Evolutionary conservation across 257 asterid genomes (phyloP).

Genomic region (Scutellaria barbata): DNA sequence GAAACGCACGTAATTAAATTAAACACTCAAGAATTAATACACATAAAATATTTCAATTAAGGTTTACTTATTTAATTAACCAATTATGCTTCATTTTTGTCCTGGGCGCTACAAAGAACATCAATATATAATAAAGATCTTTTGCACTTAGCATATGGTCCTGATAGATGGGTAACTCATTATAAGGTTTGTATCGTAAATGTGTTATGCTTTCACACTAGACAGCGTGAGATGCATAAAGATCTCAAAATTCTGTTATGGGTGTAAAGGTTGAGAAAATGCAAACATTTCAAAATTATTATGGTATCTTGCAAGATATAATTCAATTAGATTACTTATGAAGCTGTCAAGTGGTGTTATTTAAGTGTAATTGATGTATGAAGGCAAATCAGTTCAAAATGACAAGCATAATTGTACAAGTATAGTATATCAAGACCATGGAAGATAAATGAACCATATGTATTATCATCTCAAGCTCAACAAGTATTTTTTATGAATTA

Average conservation of each 20-base stretch:
- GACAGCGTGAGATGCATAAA: conserved; percentile 13
- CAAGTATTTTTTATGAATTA: too few relatives aligned
- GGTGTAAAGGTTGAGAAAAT: neutral
- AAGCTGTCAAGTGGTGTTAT: conserved; percentile 4
- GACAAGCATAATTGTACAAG: neutral
- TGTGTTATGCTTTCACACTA: neutral
- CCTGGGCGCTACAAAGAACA: too few relatives aligned
- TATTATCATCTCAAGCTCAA: too few relatives aligned
- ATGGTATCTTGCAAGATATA: neutral
- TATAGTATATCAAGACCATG: neutral
- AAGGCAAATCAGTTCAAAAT: neutral
- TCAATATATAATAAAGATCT: neutral
- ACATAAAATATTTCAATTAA: too few relatives aligned
- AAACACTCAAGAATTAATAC: too few relatives aligned
- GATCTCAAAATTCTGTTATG: neutral
- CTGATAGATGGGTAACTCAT: neutral
- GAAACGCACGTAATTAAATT: too few relatives aligned
- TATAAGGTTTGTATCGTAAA: conserved; percentile 2
- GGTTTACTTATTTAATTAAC: too few relatives aligned
- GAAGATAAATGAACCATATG: neutral
- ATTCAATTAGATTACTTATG: conserved; percentile 20
- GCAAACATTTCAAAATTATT: neutral
- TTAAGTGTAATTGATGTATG: conserved; percentile 24
- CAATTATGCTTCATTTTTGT: too few relatives aligned
- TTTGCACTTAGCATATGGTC: conserved; percentile 12